Conservation (phyloP, 441 rosid species). For the Melastoma candidum region DNA sequence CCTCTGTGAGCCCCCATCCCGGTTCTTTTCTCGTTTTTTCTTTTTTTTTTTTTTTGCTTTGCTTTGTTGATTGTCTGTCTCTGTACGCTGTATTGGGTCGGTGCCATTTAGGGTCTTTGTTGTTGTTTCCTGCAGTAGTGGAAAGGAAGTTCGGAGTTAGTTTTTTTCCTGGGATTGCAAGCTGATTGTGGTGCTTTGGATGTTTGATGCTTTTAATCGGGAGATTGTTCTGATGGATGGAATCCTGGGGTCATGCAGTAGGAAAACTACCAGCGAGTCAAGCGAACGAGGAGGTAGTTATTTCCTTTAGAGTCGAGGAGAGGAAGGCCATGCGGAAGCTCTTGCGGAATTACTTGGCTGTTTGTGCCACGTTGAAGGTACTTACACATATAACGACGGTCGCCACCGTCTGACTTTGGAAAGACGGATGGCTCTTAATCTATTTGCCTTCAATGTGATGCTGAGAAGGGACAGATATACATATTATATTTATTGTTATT, state of each 20-base stretch:
- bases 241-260: constrained; percentile 30
- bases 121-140: no score
- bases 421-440: not conserved
- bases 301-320: constrained; percentile 45
- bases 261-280: constrained; percentile 60
- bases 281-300: constrained; percentile 39
- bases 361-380: constrained; percentile 38
- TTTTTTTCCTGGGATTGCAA: no score
- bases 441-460: no score
- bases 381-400: no score
- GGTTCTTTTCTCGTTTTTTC: constrained; percentile 6
- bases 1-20: constrained; percentile 26
- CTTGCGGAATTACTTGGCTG: constrained; percentile 28
- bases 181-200: no score
- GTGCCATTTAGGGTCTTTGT: no score
- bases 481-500: no score
- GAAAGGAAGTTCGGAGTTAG: no score
- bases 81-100: no score
- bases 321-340: constrained; percentile 32
- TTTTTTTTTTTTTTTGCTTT: not conserved
- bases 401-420: not conserved
- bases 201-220: no score
- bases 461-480: no score
- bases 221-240: not conserved
- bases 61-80: not conserved